These are phyloP conservation scores for Xerocomus spinulosus DNA, from an alignment of 768 basidiomycete species.

Conservation along the genomic window DNA sequence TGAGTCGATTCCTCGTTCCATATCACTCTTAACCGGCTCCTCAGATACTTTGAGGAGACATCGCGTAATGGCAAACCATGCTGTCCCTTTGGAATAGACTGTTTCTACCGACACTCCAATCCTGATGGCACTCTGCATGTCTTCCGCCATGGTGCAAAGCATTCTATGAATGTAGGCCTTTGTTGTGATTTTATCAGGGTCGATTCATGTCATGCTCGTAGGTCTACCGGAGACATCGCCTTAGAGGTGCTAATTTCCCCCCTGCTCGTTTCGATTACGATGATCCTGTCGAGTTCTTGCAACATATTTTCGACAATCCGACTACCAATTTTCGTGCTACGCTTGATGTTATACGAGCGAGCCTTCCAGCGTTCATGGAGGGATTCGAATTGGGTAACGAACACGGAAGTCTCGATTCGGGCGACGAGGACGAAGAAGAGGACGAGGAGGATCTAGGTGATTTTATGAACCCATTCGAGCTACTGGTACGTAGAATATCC, in stretches of 20 bases:
- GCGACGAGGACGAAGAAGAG: constrained; percentile 30
- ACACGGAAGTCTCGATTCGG: constrained; percentile 28
- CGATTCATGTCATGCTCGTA: constrained; percentile 5
- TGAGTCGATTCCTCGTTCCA: constrained; percentile 27
- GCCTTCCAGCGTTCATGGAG: constrained; percentile 30
- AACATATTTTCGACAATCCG: constrained; percentile 47
- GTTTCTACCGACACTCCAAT: constrained; percentile 72
- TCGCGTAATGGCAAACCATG: constrained; percentile 41
- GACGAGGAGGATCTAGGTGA: constrained; percentile 21
- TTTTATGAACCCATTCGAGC: constrained; percentile 13
- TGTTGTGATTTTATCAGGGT: constrained; percentile 30
- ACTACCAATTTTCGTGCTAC: constrained; percentile 42
- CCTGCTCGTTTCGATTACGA: constrained; percentile 29
- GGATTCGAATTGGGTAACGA: constrained; percentile 13
- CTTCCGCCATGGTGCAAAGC: constrained; percentile 52
- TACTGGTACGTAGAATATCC: constrained; percentile 20
- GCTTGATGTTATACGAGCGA: constrained; percentile 31
- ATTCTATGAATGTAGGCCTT: constrained; percentile 47
- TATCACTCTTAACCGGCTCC: background rate
- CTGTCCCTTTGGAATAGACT: constrained; percentile 79
- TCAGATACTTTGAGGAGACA: constrained; percentile 61
- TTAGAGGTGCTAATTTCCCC: constrained; percentile 19
- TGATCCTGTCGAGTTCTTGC: constrained; percentile 39
- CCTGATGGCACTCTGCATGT: constrained; percentile 59
- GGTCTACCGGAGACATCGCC: constrained; percentile 24